These are phyloP conservation scores for Paecilomyces variotii DNA, from an alignment of 2,329 filamentous ascomycete genomes.

Conservation along the genomic window DNA sequence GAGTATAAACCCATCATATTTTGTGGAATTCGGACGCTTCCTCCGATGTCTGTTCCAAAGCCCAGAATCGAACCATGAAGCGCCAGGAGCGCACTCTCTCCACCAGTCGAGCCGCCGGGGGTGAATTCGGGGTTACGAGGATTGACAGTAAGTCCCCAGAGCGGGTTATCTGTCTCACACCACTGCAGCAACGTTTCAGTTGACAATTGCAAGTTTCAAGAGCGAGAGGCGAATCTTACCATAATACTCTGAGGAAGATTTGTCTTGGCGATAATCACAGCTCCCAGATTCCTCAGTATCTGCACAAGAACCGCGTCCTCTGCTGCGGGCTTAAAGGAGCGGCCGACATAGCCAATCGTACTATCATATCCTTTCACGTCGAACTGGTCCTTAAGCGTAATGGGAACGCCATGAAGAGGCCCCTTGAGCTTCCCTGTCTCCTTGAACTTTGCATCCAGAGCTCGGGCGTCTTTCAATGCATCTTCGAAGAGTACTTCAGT, in stretches of 20 bases:
- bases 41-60: conserved; percentile 47
- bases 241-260: conserved; percentile 47
- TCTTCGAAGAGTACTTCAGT: conserved; percentile 30
- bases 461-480: conserved; percentile 22
- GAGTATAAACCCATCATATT: conserved; percentile 43
- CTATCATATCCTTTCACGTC: conserved; percentile 51
- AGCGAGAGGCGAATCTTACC: conserved; percentile 22
- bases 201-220: neutral
- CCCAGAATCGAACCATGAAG: conserved; percentile 38
- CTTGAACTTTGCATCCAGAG: conserved; percentile 19
- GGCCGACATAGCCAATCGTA: conserved; percentile 51
- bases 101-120: conserved; percentile 42
- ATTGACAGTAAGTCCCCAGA: conserved; percentile 45
- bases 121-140: conserved; percentile 37
- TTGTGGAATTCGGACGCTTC: conserved; percentile 43
- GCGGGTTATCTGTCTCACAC: conserved; percentile 47
- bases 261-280: conserved; percentile 47
- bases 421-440: conserved; percentile 37
- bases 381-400: conserved; percentile 56
- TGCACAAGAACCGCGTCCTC: conserved; percentile 45
- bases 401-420: conserved; percentile 46
- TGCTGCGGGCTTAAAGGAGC: conserved; percentile 41
- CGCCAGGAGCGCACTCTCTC: conserved; percentile 35
- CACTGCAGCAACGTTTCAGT: conserved; percentile 27
- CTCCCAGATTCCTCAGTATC: conserved; percentile 43